Evolutionary conservation across 2,329 filamentous ascomycete species (phyloP).

Genomic region (Paraphaeosphaeria minitans): DNA sequence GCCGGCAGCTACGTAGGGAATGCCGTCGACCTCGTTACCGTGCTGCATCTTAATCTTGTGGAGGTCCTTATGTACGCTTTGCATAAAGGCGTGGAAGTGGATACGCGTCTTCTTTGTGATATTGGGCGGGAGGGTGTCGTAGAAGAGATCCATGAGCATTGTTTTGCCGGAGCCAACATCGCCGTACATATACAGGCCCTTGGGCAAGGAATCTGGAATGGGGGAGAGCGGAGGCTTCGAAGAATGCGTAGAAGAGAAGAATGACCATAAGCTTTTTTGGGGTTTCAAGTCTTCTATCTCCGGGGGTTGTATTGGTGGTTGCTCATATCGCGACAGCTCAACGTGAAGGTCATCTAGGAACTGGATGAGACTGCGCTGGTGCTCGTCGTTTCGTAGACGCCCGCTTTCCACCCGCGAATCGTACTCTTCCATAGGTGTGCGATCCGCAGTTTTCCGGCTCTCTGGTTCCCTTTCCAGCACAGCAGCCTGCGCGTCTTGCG

Average conservation of each 20-base stretch:
- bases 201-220: constrained; percentile 77
- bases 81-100: constrained; percentile 99
- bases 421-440: constrained; percentile 79
- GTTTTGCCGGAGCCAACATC: constrained; percentile 98
- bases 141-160: constrained; percentile 99
- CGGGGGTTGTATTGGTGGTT: constrained; percentile 77
- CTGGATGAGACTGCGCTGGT: constrained; percentile 91
- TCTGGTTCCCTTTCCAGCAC: constrained; percentile 11
- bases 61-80: constrained; percentile 88
- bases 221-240: constrained; percentile 48
- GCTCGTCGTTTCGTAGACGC: constrained; percentile 80
- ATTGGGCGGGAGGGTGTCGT: constrained; percentile 82
- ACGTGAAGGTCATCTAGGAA: constrained; percentile 88
- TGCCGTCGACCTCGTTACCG: constrained; percentile 85
- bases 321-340: constrained; percentile 74
- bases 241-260: constrained; percentile 58
- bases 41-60: constrained; percentile 89
- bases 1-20: constrained; percentile 92
- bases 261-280: constrained; percentile 61
- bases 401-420: constrained; percentile 77
- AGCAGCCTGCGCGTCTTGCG: constrained; percentile 35
- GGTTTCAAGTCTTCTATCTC: constrained; percentile 71
- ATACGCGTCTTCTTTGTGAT: constrained; percentile 87
- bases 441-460: background rate
- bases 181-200: constrained; percentile 91